Evolutionary conservation across 2,329 filamentous ascomycete genomes (phyloP).

Genomic region (Claviceps africana): DNA sequence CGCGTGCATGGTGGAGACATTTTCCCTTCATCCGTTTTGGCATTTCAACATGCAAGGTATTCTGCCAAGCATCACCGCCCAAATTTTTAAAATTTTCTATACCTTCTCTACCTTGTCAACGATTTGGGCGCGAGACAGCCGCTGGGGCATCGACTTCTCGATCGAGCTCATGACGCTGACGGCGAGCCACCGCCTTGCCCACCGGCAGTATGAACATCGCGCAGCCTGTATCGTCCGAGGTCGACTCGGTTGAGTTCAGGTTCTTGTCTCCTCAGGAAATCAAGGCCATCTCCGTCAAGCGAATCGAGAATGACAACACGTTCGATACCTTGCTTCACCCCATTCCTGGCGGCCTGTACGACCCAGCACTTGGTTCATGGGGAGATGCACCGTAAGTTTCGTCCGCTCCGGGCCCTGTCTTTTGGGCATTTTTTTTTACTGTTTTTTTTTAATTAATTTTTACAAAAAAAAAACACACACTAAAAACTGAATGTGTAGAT

Average conservation of each 20-base stretch:
- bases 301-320: constrained; percentile 85
- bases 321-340: constrained; percentile 87
- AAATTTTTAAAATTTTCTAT: not conserved
- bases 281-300: constrained; percentile 77
- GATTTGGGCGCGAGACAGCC: not conserved
- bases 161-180: not conserved
- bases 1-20: not conserved
- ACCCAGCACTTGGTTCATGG: constrained; percentile 81
- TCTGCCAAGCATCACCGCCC: not conserved
- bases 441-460: constrained; percentile 4
- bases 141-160: not conserved
- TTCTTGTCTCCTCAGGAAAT: constrained; percentile 76
- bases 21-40: not conserved
- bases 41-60: not conserved
- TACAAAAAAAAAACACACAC: no score
- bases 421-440: constrained; percentile 4
- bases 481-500: constrained; percentile 39
- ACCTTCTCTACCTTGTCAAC: not conserved
- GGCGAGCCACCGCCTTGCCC: constrained; percentile 1
- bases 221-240: constrained; percentile 69
- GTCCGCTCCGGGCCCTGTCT: not conserved
- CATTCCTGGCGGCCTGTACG: constrained; percentile 81
- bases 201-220: constrained; percentile 48
- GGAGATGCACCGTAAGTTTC: constrained; percentile 58
- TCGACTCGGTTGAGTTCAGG: constrained; percentile 79